Evolutionary conservation across 139 green algal genomes (phyloP).

Genomic region (Coelastrella sp.): DNA sequence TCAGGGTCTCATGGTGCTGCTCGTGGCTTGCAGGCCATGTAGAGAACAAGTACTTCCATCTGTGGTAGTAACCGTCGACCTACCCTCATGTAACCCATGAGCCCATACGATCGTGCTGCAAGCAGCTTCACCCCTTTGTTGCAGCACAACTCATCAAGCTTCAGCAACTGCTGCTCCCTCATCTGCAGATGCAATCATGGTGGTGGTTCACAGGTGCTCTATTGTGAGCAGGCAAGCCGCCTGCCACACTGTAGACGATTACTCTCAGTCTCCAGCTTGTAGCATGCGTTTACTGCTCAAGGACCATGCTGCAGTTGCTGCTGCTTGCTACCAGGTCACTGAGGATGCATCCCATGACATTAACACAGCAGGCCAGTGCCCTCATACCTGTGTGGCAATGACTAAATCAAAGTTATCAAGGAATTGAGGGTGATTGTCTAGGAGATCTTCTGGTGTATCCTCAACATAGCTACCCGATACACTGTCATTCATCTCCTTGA

Average conservation of each 20-base stretch:
- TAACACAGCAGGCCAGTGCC: neutral
- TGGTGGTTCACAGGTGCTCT: neutral
- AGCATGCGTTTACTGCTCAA: neutral
- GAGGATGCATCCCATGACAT: too few species aligned
- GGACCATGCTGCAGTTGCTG: neutral
- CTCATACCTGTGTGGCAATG: constrained; percentile 88
- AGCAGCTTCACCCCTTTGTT: constrained; percentile 74
- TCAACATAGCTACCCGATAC: constrained; percentile 89
- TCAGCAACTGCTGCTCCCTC: constrained; percentile 63
- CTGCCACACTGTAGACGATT: too few species aligned
- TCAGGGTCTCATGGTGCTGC: too few species aligned
- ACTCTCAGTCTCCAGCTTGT: too few species aligned
- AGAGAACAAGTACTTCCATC: neutral
- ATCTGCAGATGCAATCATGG: constrained; percentile 68
- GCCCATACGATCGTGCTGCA: constrained; percentile 84
- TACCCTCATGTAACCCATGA: constrained; percentile 86
- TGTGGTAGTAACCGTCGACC: neutral
- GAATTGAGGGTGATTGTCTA: constrained; percentile 85
- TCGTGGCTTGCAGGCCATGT: too few species aligned
- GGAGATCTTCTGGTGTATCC: constrained; percentile 77
- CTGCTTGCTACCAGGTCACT: neutral
- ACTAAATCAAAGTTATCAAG: constrained; percentile 91
- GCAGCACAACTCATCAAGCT: constrained; percentile 83
- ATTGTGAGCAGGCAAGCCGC: too few species aligned
- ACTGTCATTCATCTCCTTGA: constrained; percentile 94